A percentile compares a stretch with the other conserved stretches of the same genome.
These are phyloP conservation scores for Delitschia confertaspora DNA, from an alignment of 495 filamentous ascomycete genomes.

Conservation along the genomic window DNA sequence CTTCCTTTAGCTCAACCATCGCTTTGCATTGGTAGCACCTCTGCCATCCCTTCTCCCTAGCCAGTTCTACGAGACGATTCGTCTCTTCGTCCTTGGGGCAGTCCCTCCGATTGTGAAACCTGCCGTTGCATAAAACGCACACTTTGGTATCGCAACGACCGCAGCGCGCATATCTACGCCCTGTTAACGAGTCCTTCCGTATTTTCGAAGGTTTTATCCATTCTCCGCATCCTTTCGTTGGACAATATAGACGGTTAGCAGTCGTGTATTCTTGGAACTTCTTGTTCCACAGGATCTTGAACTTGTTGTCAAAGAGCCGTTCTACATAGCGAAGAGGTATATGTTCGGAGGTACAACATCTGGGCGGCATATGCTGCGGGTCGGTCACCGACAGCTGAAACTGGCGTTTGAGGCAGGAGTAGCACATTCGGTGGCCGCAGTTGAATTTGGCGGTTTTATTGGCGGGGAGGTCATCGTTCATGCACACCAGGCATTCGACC, in stretches of 20 bases:
- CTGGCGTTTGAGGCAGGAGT: conserved; percentile 58
- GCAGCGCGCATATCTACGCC: conserved; percentile 53
- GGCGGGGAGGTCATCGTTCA: conserved; percentile 50
- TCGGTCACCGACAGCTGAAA: conserved; percentile 67
- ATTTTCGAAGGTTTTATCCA: conserved; percentile 66
- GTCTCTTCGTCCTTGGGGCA: conserved; percentile 67
- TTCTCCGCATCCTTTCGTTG: conserved; percentile 57
- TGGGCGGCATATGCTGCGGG: conserved; percentile 70
- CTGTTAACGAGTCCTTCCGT: conserved; percentile 39
- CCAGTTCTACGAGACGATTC: conserved; percentile 54
- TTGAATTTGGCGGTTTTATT: conserved; percentile 57
- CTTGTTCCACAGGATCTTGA: conserved; percentile 68
- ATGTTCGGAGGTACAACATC: conserved; percentile 61
- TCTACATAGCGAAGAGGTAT: conserved; percentile 72
- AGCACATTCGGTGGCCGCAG: conserved; percentile 72
- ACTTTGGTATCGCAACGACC: conserved; percentile 60
- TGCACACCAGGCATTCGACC: conserved; percentile 60
- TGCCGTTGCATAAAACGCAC: conserved; percentile 62
- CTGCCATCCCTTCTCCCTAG: conserved; percentile 66
- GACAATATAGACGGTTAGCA: conserved; percentile 67
- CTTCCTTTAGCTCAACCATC: conserved; percentile 70
- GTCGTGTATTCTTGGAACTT: conserved; percentile 68
- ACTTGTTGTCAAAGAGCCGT: conserved; percentile 57
- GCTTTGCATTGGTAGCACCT: conserved; percentile 65
- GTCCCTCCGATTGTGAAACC: conserved; percentile 56